Evolutionary conservation across 1,284 basidiomycete species (phyloP).

Genomic region (Sphagnurus paluster): DNA sequence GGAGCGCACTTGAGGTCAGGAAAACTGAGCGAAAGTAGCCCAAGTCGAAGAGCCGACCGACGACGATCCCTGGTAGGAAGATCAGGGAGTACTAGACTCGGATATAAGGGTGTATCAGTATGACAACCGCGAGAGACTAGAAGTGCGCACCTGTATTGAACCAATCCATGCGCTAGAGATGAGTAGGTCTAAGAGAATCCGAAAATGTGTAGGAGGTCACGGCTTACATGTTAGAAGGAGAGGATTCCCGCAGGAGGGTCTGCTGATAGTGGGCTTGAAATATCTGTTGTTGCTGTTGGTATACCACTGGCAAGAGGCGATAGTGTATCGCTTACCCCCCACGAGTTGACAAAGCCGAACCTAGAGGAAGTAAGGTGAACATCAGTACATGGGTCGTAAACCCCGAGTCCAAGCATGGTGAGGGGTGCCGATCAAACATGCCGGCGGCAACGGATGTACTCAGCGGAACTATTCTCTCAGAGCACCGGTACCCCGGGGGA

Average conservation of each 20-base stretch:
- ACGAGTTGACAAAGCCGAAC: constrained; percentile 47
- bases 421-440: too few relatives aligned
- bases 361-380: constrained; percentile 26
- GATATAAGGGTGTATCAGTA: neutral
- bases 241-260: constrained; percentile 35
- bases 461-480: too few relatives aligned
- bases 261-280: constrained; percentile 57
- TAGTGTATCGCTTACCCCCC: constrained; percentile 38
- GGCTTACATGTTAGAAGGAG: constrained; percentile 58
- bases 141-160: constrained; percentile 54
- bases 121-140: neutral
- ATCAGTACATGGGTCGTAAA: neutral
- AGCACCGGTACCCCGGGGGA: too few relatives aligned
- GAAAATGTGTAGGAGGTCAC: constrained; percentile 8
- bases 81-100: constrained; percentile 33
- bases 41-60: constrained; percentile 60
- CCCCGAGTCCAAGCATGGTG: neutral
- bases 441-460: constrained; percentile 6
- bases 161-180: constrained; percentile 69
- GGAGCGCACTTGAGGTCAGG: constrained; percentile 40
- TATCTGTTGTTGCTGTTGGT: constrained; percentile 30
- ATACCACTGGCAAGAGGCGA: neutral
- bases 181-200: neutral
- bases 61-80: constrained; percentile 44
- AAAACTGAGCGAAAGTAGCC: constrained; percentile 54